Base-by-base conservation (phyloP, 352 stramenopile species). In the Phytophthora sansomeana region DNA sequence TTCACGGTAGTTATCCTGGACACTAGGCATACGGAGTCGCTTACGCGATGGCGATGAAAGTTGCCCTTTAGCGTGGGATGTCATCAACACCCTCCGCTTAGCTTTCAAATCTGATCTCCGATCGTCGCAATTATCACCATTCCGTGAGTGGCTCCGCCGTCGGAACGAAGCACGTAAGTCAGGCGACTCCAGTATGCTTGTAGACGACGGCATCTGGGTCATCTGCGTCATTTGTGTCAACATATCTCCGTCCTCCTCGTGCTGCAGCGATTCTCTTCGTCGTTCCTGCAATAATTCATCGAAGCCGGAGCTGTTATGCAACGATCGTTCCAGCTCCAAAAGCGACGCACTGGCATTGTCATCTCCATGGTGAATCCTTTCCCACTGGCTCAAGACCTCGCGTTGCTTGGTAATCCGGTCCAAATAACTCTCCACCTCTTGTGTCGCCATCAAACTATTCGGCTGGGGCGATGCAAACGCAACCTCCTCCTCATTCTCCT, bases 391-490 rank as follows among this genome's bases (percentile, higher is more conserved):
- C 53, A 88, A 52, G 1, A 67, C 75, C 24, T 85, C 68, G n/a
- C 77, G 67, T 46, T 88, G 80, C 43, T 75, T 74, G 2, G 74
- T 74, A 46, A 88, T 86, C 0, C 80, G 69, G 39, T 81, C 75
- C 54, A 85, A 49, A 57, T 85, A 86, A 28, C 55, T 75, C 54
- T 86, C 74, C 38, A 88, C 68, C 21, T 88, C 80, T 51, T 87
- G 79, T 19, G 77, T 88, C 3, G 58, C 60, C 67, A 88, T 81
- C 6, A 86, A 52, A 24, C 21, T 47, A 26, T 48, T 70, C 19
- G 46, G 59, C 26, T 41, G 33, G 7, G 58, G 16, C 1, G 62
- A 61, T 11, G 63, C 38, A 19, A 49, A 29, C 14, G 11, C 42
- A 17, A 39, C 9, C 30, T 35, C 49, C 4, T 42, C 48, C 0